These are phyloP conservation scores for Pelargonium myrrhifolium DNA, from an alignment of 441 rosid genomes.

Conservation along the genomic window DNA sequence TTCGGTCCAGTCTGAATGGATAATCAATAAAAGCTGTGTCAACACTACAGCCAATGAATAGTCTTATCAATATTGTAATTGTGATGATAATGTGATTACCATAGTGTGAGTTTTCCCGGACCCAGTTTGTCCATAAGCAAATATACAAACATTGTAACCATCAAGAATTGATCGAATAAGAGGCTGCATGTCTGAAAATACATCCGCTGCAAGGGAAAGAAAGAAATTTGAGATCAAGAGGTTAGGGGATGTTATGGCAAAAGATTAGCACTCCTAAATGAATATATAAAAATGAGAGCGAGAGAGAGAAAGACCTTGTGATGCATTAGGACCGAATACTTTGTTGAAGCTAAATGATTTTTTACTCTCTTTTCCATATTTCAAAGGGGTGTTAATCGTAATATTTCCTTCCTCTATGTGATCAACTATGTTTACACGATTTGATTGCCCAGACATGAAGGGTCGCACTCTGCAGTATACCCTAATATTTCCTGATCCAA, in stretches of 20 bases:
- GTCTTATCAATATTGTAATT: conserved; percentile 10
- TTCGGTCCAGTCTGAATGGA: conserved; percentile 69
- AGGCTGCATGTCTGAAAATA: conserved; percentile 88
- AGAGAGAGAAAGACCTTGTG: conserved; percentile 46
- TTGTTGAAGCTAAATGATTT: conserved; percentile 83
- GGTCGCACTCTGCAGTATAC: conserved; percentile 95
- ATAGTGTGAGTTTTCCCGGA: conserved; percentile 88
- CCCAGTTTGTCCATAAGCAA: conserved; percentile 95
- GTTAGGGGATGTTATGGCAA: no score
- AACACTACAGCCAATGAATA: no score
- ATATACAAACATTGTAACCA: conserved; percentile 90
- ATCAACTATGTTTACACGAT: conserved; percentile 50
- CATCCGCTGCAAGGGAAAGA: conserved; percentile 61
- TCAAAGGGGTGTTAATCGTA: conserved; percentile 58
- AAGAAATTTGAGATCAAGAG: no score
- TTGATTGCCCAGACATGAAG: conserved; percentile 66
- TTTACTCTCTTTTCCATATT: conserved; percentile 63
- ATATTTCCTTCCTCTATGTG: conserved; percentile 68
- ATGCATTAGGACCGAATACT: conserved; percentile 84
- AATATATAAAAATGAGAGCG: conserved; percentile 9
- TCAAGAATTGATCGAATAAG: conserved; percentile 82
- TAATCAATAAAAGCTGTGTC: conserved; percentile 14
- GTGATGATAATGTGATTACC: conserved; percentile 46
- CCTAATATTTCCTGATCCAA: conserved; percentile 71
- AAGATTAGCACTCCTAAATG: no score